Evolutionary conservation across 352 stramenopile species (phyloP).

Genomic region (Aphanomyces cochlioides): DNA sequence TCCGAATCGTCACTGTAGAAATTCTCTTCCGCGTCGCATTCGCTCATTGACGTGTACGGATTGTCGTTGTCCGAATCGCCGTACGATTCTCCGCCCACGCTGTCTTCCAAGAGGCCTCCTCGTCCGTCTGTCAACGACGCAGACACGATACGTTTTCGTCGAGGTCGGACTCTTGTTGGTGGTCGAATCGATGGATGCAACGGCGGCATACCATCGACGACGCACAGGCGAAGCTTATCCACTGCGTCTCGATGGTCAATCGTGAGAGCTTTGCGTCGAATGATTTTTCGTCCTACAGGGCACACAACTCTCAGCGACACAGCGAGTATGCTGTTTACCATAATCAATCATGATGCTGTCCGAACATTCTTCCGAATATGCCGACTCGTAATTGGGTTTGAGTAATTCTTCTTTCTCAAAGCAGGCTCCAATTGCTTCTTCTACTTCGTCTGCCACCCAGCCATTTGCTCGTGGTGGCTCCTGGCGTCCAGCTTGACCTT

Average conservation of each 20-base stretch:
- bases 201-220: background rate
- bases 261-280: conserved; percentile 17
- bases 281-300: background rate
- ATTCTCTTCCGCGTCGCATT: conserved; percentile 80
- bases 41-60: conserved; percentile 56
- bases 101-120: background rate
- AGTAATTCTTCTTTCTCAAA: conserved; percentile 66
- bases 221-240: too few relatives aligned
- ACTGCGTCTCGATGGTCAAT: background rate
- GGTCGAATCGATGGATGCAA: conserved; percentile 1
- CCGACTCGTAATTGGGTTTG: conserved; percentile 74
- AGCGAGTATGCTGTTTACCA: background rate
- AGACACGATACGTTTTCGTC: too few relatives aligned
- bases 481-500: background rate
- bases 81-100: conserved; percentile 25
- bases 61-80: conserved; percentile 38
- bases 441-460: conserved; percentile 36
- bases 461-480: background rate
- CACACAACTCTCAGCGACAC: background rate
- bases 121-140: too few relatives aligned
- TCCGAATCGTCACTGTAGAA: conserved; percentile 82
- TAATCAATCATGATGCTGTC: conserved; percentile 47
- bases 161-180: background rate
- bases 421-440: conserved; percentile 38
- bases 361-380: conserved; percentile 76